These are phyloP conservation scores for Boletus tylopilopsis DNA, from an alignment of 768 basidiomycete genomes.

Conservation along the genomic window DNA sequence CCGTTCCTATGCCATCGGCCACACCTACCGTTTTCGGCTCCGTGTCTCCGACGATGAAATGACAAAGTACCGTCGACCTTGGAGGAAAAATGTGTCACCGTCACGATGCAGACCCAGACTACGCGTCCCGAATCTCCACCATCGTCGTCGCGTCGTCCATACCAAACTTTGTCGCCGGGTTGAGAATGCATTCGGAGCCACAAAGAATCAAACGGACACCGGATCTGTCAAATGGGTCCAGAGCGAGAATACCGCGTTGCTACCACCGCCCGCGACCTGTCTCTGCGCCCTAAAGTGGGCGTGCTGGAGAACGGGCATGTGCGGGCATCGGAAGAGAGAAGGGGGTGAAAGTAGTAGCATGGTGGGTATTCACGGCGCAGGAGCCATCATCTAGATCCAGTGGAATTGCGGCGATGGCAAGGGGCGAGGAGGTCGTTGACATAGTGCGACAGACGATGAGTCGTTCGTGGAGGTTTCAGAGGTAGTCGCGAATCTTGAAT, in stretches of 20 bases:
- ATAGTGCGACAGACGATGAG: neutral
- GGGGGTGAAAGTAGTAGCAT: neutral
- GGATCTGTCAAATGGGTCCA: neutral
- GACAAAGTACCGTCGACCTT: neutral
- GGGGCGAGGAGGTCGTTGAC: neutral
- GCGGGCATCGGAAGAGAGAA: neutral
- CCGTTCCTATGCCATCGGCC: neutral
- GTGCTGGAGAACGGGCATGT: slow-evolving; percentile 12
- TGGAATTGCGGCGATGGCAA: neutral
- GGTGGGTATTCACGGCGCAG: neutral
- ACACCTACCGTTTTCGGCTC: neutral
- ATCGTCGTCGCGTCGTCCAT: neutral
- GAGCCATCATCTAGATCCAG: neutral
- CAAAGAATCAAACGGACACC: neutral
- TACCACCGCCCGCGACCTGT: slow-evolving; percentile 6
- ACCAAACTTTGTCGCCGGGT: slow-evolving; percentile 2
- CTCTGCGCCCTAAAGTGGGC: slow-evolving; percentile 18
- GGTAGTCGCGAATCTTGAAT: slow-evolving; percentile 1
- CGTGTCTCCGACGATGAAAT: no score
- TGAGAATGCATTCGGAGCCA: neutral
- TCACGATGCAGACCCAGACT: neutral
- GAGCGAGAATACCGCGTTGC: neutral
- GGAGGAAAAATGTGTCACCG: neutral
- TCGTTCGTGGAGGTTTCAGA: neutral
- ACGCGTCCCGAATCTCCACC: neutral